A percentile compares a stretch with the other conserved stretches of the same genome.
Conservation (phyloP, 306 rosid genomes). For the Malus fusca region DNA sequence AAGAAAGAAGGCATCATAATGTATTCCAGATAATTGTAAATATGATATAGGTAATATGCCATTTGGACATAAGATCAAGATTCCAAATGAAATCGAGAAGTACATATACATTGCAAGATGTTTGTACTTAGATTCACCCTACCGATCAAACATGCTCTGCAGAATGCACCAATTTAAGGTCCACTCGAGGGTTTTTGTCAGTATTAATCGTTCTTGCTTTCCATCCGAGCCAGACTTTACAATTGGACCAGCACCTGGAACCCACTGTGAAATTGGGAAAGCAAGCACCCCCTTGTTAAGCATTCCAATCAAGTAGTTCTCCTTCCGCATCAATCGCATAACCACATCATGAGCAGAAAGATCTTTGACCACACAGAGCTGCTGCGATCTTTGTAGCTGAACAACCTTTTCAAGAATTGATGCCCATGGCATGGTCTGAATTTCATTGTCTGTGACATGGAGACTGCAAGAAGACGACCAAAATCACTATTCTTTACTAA, state of each 20-base stretch:
- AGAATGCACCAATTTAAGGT: slow-evolving; percentile 92
- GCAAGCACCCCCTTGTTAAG: slow-evolving; percentile 90
- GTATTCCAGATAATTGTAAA: background rate
- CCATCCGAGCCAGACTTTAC: slow-evolving; percentile 49
- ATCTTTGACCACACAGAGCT: slow-evolving; percentile 79
- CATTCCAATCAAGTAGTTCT: slow-evolving; percentile 92
- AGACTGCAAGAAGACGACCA: slow-evolving; percentile 52
- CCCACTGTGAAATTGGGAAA: slow-evolving; percentile 81
- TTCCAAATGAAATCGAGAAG: background rate
- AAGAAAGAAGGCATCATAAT: background rate
- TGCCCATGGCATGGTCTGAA: slow-evolving; percentile 96
- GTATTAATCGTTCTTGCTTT: slow-evolving; percentile 40
- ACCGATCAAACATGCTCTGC: slow-evolving; percentile 99
- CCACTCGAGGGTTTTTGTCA: slow-evolving; percentile 94
- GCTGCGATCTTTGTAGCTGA: slow-evolving; percentile 54
- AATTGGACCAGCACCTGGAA: slow-evolving; percentile 83
- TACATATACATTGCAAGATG: background rate
- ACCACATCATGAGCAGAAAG: slow-evolving; percentile 89
- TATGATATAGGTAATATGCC: background rate
- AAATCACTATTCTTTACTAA: slow-evolving; percentile 3
- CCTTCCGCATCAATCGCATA: slow-evolving; percentile 96
- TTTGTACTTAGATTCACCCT: slow-evolving; percentile 13
- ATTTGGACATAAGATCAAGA: background rate
- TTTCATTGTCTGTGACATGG: slow-evolving; percentile 69
- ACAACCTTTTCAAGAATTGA: slow-evolving; percentile 79